phyloP scores from a whole-genome alignment of 768 basidiomycete species.

The Chiua virens region DNA sequence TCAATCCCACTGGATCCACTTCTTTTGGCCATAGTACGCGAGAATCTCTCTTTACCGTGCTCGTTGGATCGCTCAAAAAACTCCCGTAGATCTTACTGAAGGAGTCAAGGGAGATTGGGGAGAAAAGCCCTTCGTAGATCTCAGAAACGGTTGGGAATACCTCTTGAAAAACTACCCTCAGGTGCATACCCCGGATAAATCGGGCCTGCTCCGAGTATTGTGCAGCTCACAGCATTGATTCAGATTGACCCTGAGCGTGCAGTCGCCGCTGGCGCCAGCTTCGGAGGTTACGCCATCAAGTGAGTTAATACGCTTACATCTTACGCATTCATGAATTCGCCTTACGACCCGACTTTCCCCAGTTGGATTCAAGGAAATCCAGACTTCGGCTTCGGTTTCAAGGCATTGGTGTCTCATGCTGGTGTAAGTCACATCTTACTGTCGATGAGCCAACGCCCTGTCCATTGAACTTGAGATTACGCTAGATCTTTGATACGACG shows the following conservation, averaged over 20 bases:
- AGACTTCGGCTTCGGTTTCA: conserved; percentile 85
- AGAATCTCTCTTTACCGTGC: background rate
- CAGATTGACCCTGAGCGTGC: conserved; percentile 72
- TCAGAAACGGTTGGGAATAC: conserved; percentile 74
- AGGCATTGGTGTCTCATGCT: conserved; percentile 90
- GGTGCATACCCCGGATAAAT: conserved; percentile 34
- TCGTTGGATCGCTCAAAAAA: background rate
- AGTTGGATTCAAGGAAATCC: conserved; percentile 97
- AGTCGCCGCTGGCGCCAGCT: conserved; percentile 79
- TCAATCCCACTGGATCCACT: conserved; percentile 95
- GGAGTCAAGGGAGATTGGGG: conserved; percentile 82
- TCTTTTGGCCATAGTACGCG: conserved; percentile 80
- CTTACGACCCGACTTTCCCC: conserved; percentile 1
- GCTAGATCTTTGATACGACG: conserved; percentile 68
- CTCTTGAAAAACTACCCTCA: conserved; percentile 67
- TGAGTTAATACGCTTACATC: conserved; percentile 33
- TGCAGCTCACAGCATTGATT: background rate
- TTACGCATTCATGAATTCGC: background rate
- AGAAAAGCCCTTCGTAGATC: conserved; percentile 79
- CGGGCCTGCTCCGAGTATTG: background rate
- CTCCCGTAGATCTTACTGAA: conserved; percentile 70
- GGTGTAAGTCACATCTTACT: conserved; percentile 55
- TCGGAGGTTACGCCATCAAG: conserved; percentile 91
- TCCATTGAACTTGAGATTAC: background rate
- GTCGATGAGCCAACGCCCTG: background rate